These are phyloP conservation scores for Trichoderma arundinaceum DNA, from an alignment of 2,329 filamentous ascomycete species.

Conservation along the genomic window DNA sequence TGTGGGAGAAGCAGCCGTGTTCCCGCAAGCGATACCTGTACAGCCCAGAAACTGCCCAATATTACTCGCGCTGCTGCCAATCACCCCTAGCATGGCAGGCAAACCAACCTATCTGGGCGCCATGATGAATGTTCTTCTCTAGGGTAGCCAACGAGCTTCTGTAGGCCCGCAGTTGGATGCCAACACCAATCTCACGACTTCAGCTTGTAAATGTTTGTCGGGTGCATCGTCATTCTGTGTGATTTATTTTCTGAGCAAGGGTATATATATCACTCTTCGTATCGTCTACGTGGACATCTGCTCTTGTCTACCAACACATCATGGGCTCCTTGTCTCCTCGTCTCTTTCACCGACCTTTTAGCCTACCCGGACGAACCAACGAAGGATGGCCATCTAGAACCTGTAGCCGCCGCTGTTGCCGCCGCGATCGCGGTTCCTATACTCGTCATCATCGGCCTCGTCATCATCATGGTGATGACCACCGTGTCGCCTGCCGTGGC, in stretches of 20 bases:
- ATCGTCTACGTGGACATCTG: background rate
- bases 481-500: slow-evolving; percentile 29
- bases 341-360: background rate
- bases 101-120: too few species aligned
- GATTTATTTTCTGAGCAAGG: background rate
- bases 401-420: slow-evolving; percentile 21
- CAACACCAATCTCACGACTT: too few species aligned
- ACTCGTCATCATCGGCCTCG: slow-evolving; percentile 33
- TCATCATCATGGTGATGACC: slow-evolving; percentile 33
- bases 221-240: too few species aligned
- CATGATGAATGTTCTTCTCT: too few species aligned
- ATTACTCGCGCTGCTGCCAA: too few species aligned
- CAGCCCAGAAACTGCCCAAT: too few species aligned
- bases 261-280: background rate
- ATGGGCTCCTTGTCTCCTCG: background rate
- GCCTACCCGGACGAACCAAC: background rate
- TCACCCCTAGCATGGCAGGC: too few species aligned
- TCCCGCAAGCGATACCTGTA: too few species aligned
- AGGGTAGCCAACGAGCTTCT: too few species aligned
- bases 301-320: background rate
- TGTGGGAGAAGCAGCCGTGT: too few species aligned
- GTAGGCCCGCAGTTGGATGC: too few species aligned
- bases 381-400: slow-evolving; percentile 7
- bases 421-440: slow-evolving; percentile 39
- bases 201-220: too few species aligned